Conservation (phyloP, 2,329 filamentous ascomycete genomes). For the Chrysoporthe austroafricana region DNA sequence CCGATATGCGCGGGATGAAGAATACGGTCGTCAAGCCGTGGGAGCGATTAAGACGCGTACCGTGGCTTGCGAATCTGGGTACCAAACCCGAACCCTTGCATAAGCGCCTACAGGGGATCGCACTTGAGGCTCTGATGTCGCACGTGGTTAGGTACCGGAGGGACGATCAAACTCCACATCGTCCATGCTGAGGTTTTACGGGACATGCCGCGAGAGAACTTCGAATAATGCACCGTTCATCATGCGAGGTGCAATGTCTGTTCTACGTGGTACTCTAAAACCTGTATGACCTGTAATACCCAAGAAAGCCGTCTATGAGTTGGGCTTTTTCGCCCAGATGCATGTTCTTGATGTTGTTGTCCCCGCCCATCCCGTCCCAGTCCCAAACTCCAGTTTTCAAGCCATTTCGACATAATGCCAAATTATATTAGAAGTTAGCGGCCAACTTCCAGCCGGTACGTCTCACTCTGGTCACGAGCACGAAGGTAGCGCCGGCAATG, state of each 20-base stretch:
- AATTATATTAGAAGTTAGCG: neutral
- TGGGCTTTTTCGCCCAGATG: no score
- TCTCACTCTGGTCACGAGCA: slow-evolving; percentile 3
- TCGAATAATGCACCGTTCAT: no score
- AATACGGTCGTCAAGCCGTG: neutral
- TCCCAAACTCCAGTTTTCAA: no score
- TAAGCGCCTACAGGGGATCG: no score
- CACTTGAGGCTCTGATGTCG: neutral
- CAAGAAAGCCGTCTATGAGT: no score
- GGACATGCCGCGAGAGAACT: no score
- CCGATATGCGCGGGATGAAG: neutral
- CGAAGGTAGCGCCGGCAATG: neutral
- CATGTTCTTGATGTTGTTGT: neutral
- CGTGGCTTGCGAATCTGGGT: neutral
- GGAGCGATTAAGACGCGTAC: neutral
- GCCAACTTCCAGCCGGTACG: slow-evolving; percentile 9
- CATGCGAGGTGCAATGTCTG: no score
- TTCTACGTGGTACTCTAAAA: no score
- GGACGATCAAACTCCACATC: neutral
- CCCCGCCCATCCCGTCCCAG: neutral
- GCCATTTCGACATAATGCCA: no score
- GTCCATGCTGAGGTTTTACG: no score
- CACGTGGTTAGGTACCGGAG: neutral
- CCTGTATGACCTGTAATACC: no score
- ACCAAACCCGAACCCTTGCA: slow-evolving; percentile 5